Evolutionary conservation across 2,329 filamentous ascomycete species (phyloP).

Genomic region (Diaporthe ampelina): DNA sequence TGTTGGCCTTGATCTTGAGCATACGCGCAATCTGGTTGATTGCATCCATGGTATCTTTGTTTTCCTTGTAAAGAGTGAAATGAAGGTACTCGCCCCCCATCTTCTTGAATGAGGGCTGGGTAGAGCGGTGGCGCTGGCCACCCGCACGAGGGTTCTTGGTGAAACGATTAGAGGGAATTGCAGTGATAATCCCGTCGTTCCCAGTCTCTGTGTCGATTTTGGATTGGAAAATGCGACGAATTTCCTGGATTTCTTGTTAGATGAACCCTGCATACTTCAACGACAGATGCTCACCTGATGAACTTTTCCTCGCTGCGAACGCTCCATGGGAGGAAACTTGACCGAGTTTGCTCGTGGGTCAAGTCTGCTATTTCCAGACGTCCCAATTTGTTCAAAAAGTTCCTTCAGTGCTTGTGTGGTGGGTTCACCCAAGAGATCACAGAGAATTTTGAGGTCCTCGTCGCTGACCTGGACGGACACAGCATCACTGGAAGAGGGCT

Average conservation of each 20-base stretch:
- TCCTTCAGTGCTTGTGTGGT: constrained; percentile 58
- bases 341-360: constrained; percentile 51
- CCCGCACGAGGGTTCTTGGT: constrained; percentile 52
- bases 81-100: constrained; percentile 83
- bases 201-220: constrained; percentile 82
- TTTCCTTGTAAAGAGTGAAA: constrained; percentile 95
- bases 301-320: constrained; percentile 60
- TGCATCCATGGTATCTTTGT: constrained; percentile 96
- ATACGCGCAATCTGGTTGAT: constrained; percentile 81
- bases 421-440: constrained; percentile 54
- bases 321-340: constrained; percentile 59
- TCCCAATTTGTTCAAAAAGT: constrained; percentile 54
- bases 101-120: constrained; percentile 41
- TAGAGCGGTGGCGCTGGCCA: constrained; percentile 44
- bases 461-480: constrained; percentile 45
- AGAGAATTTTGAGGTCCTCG: constrained; percentile 54
- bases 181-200: constrained; percentile 71
- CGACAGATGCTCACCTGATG: constrained; percentile 58
- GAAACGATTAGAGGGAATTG: constrained; percentile 71
- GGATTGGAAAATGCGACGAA: constrained; percentile 85
- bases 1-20: constrained; percentile 80
- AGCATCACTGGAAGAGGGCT: constrained; percentile 22
- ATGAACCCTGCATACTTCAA: background rate
- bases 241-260: constrained; percentile 56
- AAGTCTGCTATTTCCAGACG: constrained; percentile 47